These are phyloP conservation scores for Nicotiana obtusifolia DNA, from an alignment of 257 asterid genomes.

Conservation along the genomic window DNA sequence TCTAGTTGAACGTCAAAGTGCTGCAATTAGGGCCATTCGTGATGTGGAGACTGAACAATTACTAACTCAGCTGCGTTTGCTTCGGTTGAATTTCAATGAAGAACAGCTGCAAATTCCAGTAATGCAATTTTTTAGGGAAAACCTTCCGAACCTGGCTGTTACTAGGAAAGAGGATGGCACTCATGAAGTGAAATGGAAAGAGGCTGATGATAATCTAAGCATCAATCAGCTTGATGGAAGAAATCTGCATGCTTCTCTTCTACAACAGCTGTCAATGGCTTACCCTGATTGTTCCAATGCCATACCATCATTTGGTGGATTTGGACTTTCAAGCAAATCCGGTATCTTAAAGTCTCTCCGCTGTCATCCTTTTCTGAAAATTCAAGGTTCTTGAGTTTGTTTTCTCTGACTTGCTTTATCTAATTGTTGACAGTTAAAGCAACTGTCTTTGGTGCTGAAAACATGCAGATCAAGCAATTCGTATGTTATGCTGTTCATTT, in stretches of 20 bases:
- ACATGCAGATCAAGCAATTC: conserved; percentile 53
- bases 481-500: conserved; percentile 36
- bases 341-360: conserved; percentile 31
- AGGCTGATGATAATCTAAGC: conserved; percentile 29
- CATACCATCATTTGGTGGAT: conserved; percentile 59
- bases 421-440: conserved; percentile 58
- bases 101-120: conserved; percentile 59
- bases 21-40: conserved; percentile 78
- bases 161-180: conserved; percentile 40
- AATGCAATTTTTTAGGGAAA: conserved; percentile 55
- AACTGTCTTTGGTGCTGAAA: conserved; percentile 40
- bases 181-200: conserved; percentile 57
- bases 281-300: conserved; percentile 54
- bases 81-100: conserved; percentile 44
- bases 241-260: conserved; percentile 54
- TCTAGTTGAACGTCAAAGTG: conserved; percentile 58
- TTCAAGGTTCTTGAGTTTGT: background rate
- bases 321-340: conserved; percentile 56
- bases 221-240: conserved; percentile 40
- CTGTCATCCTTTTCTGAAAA: background rate
- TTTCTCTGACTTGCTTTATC: conserved; percentile 16
- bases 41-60: conserved; percentile 64
- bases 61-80: conserved; percentile 45
- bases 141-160: conserved; percentile 51
- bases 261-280: conserved; percentile 50